Percentiles rank a stretch among this genome's conserved stretches.
phyloP scores from a whole-genome alignment of 2,329 filamentous ascomycete genomes.

The Colletotrichum destructivum region DNA sequence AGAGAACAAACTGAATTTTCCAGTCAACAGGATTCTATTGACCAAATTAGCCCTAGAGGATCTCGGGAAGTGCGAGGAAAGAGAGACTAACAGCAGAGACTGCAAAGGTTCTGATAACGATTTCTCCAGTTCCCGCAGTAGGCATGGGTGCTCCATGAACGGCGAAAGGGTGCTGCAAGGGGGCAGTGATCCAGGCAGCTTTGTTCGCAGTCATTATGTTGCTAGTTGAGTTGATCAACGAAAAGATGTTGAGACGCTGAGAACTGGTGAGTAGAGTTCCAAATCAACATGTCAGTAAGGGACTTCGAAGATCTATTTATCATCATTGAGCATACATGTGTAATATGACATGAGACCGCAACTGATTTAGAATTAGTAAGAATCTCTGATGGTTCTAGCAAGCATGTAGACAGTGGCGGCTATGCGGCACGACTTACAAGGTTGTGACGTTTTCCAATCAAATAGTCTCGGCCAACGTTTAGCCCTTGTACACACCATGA shows the following conservation, averaged over 20 bases:
- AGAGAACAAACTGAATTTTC: conserved; percentile 46
- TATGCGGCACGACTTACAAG: too few relatives aligned
- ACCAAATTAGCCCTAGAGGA: conserved; percentile 37
- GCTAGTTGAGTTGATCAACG: not conserved
- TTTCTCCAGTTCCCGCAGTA: conserved; percentile 38
- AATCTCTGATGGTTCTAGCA: too few relatives aligned
- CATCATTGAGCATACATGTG: too few relatives aligned
- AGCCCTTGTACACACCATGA: too few relatives aligned
- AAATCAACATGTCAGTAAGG: too few relatives aligned
- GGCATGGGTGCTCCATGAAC: conserved; percentile 20
- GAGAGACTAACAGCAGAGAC: conserved; percentile 43
- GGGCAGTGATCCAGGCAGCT: conserved; percentile 26
- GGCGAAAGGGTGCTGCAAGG: conserved; percentile 7
- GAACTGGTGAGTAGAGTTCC: too few relatives aligned
- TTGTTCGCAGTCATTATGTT: conserved; percentile 11
- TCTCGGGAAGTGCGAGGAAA: not conserved
- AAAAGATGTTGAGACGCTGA: not conserved
- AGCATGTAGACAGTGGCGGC: too few relatives aligned
- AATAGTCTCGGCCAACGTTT: too few relatives aligned
- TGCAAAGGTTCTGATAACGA: conserved; percentile 49
- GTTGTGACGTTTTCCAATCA: too few relatives aligned
- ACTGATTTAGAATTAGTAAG: too few relatives aligned
- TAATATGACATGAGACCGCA: too few relatives aligned
- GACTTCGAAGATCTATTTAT: too few relatives aligned
- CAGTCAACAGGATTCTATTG: conserved; percentile 48